Percentiles rank a stretch among this genome's conserved stretches.
Evolutionary conservation across 129 eudicot species (phyloP).

Genomic region (Flaveria sonorensis): DNA sequence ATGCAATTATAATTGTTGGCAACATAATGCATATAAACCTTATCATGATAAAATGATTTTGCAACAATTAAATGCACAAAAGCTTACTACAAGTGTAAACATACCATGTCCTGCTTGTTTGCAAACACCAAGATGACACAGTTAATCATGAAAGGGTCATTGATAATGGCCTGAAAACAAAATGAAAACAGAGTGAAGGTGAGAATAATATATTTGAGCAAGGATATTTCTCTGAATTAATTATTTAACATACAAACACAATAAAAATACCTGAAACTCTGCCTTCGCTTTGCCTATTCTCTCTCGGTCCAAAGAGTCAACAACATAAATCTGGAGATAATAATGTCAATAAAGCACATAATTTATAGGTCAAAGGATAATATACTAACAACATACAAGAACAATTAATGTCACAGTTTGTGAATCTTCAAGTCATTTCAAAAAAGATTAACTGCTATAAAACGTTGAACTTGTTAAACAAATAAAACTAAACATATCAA

Average conservation of each 20-base stretch:
- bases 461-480: conserved; percentile 10
- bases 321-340: conserved; percentile 86
- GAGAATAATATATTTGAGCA: not conserved
- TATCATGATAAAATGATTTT: conserved; percentile 9
- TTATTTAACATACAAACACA: not conserved
- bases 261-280: conserved; percentile 81
- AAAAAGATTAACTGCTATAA: not conserved
- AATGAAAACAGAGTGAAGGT: conserved; percentile 23
- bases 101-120: conserved; percentile 98
- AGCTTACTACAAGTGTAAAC: conserved; percentile 27
- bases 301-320: conserved; percentile 98
- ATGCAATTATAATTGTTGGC: not conserved
- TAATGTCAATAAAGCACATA: conserved; percentile 15
- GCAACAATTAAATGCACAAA: conserved; percentile 12
- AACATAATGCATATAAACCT: conserved; percentile 16
- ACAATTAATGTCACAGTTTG: not conserved
- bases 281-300: conserved; percentile 88
- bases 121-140: conserved; percentile 97
- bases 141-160: conserved; percentile 94
- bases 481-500: not conserved
- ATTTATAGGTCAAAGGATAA: conserved; percentile 3
- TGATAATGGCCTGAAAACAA: conserved; percentile 76
- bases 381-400: not conserved
- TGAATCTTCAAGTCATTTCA: not conserved
- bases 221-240: not conserved